Evolutionary conservation across 441 rosid species (phyloP).

Genomic region (Flueggea neowawraea): DNA sequence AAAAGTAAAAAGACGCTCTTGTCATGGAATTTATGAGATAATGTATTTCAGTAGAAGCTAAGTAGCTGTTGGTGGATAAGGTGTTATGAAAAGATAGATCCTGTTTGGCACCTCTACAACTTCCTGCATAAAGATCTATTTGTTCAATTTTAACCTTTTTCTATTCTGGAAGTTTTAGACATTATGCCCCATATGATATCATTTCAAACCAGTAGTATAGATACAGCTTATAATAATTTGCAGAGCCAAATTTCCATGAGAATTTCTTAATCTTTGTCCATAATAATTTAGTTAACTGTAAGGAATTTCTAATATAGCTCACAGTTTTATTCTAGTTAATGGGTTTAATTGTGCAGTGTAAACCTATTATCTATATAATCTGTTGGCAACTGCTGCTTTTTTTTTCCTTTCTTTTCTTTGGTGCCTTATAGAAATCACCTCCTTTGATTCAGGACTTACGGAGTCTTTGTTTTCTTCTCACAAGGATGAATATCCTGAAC

Average conservation of each 20-base stretch:
- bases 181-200: no score
- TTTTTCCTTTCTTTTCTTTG: not conserved
- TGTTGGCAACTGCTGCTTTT: not conserved
- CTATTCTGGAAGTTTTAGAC: no score
- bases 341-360: not conserved
- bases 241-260: no score
- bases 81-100: not conserved
- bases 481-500: conserved; percentile 97
- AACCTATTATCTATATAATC: not conserved
- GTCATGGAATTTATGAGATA: conserved; percentile 1
- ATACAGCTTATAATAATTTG: no score
- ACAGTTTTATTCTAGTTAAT: not conserved
- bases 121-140: no score
- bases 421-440: conserved; percentile 6
- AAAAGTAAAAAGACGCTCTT: not conserved
- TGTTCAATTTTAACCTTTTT: no score
- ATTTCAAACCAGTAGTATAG: no score
- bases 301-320: no score
- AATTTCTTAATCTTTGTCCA: no score
- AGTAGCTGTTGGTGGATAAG: conserved; percentile 6
- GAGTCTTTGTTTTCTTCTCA: conserved; percentile 94
- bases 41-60: conserved; percentile 1
- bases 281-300: no score
- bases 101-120: not conserved
- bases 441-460: conserved; percentile 75